These are phyloP conservation scores for Sordaria brevicollis DNA, from an alignment of 495 filamentous ascomycete genomes.

Conservation along the genomic window DNA sequence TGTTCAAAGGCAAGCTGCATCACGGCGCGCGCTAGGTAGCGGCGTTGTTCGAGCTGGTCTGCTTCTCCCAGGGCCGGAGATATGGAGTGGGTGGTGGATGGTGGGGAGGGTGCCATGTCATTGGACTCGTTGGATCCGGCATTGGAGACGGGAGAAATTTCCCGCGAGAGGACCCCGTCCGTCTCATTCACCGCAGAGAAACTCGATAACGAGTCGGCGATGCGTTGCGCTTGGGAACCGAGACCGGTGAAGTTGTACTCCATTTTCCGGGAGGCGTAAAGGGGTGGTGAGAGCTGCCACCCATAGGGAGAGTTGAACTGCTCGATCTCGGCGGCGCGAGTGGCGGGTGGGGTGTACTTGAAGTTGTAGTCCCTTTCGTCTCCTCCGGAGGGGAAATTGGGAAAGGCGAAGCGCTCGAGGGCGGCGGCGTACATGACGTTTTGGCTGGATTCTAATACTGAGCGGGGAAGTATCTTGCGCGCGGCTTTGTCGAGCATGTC, in stretches of 20 bases:
- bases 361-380: slow-evolving; percentile 24
- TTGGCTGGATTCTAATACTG: slow-evolving; percentile 28
- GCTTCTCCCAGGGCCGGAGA: background rate
- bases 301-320: slow-evolving; percentile 11
- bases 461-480: slow-evolving; percentile 54
- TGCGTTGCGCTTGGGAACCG: slow-evolving; percentile 16
- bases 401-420: slow-evolving; percentile 73
- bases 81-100: background rate
- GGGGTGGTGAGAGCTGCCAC: slow-evolving; percentile 28
- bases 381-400: slow-evolving; percentile 19
- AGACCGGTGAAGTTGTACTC: slow-evolving; percentile 32
- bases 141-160: background rate
- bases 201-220: slow-evolving; percentile 2
- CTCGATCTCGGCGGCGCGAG: slow-evolving; percentile 43
- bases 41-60: slow-evolving; percentile 36
- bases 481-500: slow-evolving; percentile 79
- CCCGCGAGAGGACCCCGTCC: background rate
- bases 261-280: slow-evolving; percentile 14
- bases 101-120: slow-evolving; percentile 10
- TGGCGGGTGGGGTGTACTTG: slow-evolving; percentile 44
- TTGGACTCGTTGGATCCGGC: slow-evolving; percentile 8
- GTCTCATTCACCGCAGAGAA: background rate
- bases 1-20: slow-evolving; percentile 89
- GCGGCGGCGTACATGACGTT: slow-evolving; percentile 66
- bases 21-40: slow-evolving; percentile 51